Evolutionary conservation across 148 eudicot species (phyloP), one percentile per base, ranked within the genome.

Genomic region (Diospyros kaki): DNA sequence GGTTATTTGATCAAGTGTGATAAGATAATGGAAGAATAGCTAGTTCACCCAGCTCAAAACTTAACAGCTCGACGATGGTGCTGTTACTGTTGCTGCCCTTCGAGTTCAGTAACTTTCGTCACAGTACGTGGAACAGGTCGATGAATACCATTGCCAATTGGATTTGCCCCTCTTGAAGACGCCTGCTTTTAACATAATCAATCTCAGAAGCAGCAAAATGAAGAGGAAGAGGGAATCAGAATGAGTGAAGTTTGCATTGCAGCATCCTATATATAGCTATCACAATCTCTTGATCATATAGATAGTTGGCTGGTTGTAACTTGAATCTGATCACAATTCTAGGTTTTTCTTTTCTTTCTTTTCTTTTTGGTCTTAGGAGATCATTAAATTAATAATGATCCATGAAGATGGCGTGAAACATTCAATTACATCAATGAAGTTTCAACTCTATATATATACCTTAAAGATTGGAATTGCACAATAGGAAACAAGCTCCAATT

Each of bases 31-130:
- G 28, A 28, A 28, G 28, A 28, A 0, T 0, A 28, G 28, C 28
- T 28, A 0, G 28, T 28, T 28, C 28, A 28, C 28, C 28, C 28
- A 28, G 0, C 28, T 28, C 28, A 28, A 28, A 28, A 28, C 28
- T 28, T 28, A 28, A 28, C 28, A 28, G 28, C 28, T 28, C 28
- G 28, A 28, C 28, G 28, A 28, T 28, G 28, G 28, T 28, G 42
- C 6, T 6, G 54, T 45, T 55, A 58, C 12, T 58, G 28, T 14
- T 41, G 38, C 18, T 73, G 73, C 56, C 82, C 85, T 66, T 56
- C 81, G 40, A 84, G 87, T 62, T 85, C 85, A 17, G 85, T 76
- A 14, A 81, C 87, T 1, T 84, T 84, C 38, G 56, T 84, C 72
- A 58, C 65, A n/a, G 68, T n/a, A n/a, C n/a, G n/a, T 6, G 70